Conservation (phyloP, 345 rosid genomes). For the Gossypium longicalyx region DNA sequence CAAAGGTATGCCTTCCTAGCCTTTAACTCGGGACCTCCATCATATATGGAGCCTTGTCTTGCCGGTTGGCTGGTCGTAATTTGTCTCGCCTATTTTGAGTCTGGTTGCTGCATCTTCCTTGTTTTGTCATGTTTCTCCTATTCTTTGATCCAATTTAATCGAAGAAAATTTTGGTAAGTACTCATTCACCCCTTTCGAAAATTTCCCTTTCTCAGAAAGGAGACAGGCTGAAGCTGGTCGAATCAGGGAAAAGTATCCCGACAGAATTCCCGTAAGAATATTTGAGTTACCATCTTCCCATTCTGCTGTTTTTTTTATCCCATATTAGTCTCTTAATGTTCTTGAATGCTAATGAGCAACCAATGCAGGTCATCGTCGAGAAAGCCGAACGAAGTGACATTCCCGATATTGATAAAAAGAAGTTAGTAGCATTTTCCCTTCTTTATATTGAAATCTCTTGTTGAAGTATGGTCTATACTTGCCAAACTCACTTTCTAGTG, state of each 20-base stretch:
- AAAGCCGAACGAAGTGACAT: conserved; percentile 83
- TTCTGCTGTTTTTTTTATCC: background rate
- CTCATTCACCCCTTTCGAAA: background rate
- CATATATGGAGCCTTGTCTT: too few relatives aligned
- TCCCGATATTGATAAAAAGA: conserved; percentile 95
- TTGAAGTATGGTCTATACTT: background rate
- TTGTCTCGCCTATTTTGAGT: too few relatives aligned
- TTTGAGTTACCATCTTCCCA: background rate
- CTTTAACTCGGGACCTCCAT: too few relatives aligned
- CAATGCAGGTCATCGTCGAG: conserved; percentile 81
- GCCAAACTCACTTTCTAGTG: background rate
- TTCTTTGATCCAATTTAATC: background rate
- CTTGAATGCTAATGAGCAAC: background rate
- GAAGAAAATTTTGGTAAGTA: background rate
- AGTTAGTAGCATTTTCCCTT: conserved; percentile 45
- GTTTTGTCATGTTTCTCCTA: background rate
- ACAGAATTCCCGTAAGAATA: conserved; percentile 73
- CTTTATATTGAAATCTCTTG: background rate
- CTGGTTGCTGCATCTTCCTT: too few relatives aligned
- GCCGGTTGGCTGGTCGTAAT: too few relatives aligned
- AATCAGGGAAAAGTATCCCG: conserved; percentile 84
- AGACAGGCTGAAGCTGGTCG: conserved; percentile 79
- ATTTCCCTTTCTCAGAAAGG: conserved; percentile 43
- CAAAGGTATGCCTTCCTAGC: too few relatives aligned
- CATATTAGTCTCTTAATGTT: background rate